Evolutionary conservation across 1,284 basidiomycete genomes (phyloP).

Genomic region (Phlebopus sp.): DNA sequence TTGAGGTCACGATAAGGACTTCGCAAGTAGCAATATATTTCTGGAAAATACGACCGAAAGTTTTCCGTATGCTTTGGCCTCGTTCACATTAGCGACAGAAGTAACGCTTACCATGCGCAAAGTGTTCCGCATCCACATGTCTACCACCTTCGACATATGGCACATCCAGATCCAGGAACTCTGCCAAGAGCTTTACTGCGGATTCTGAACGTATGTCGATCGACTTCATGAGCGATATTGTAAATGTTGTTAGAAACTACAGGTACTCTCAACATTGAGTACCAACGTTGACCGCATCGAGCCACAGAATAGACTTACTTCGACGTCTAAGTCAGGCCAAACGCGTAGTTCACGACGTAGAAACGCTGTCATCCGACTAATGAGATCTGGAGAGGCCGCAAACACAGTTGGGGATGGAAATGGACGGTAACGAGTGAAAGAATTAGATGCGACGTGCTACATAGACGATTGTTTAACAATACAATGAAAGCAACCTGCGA

Average conservation of each 20-base stretch:
- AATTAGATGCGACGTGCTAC: conserved; percentile 85
- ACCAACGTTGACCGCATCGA: conserved; percentile 4
- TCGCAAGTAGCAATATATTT: conserved; percentile 81
- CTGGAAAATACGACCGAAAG: conserved; percentile 38
- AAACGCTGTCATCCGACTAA: conserved; percentile 74
- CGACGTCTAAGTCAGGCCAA: conserved; percentile 80
- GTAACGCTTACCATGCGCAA: conserved; percentile 72
- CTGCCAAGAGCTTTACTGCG: conserved; percentile 75
- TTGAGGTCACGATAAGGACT: conserved; percentile 81
- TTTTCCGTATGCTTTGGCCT: background rate
- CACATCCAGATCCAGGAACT: conserved; percentile 78
- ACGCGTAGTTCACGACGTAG: conserved; percentile 81
- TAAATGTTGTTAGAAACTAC: conserved; percentile 76
- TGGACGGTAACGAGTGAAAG: conserved; percentile 76
- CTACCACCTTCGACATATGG: conserved; percentile 53
- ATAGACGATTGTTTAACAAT: conserved; percentile 1
- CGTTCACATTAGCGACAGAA: background rate
- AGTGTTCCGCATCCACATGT: conserved; percentile 78
- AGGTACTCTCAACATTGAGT: conserved; percentile 8
- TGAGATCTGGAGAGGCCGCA: conserved; percentile 64
- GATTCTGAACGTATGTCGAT: conserved; percentile 87
- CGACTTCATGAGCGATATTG: conserved; percentile 80
- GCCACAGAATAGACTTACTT: conserved; percentile 46
- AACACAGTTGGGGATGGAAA: conserved; percentile 81
- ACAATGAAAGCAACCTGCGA: background rate